These are phyloP conservation scores for Hypoxylon crocopeplum DNA, from an alignment of 495 filamentous ascomycete species.

Conservation along the genomic window DNA sequence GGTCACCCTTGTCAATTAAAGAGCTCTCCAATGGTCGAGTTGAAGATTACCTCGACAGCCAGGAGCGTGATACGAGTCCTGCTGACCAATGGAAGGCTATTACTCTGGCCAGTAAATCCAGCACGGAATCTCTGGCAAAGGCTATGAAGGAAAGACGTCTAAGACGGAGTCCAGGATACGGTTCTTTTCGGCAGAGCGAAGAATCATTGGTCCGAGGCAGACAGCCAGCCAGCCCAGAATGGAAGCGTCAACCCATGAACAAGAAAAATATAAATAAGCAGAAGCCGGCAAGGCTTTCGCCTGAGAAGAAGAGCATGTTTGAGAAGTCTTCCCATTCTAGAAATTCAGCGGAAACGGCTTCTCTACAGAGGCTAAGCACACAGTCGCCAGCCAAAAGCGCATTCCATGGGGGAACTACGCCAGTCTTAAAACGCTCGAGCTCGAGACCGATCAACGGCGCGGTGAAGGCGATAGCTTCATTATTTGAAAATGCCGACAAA, in stretches of 20 bases:
- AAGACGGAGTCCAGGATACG: slow-evolving; percentile 21
- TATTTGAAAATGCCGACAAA: slow-evolving; percentile 45
- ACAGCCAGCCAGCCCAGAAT: slow-evolving; percentile 8
- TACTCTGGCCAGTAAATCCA: slow-evolving; percentile 24
- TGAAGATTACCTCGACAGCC: neutral
- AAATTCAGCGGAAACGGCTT: neutral
- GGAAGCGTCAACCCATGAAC: slow-evolving; percentile 8
- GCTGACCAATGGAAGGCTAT: slow-evolving; percentile 32
- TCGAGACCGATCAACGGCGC: slow-evolving; percentile 37
- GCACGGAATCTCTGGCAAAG: slow-evolving; percentile 33
- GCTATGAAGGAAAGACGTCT: slow-evolving; percentile 38
- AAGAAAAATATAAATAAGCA: neutral
- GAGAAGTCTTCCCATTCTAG: slow-evolving; percentile 3
- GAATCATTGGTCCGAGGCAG: slow-evolving; percentile 4
- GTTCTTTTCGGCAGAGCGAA: slow-evolving; percentile 12
- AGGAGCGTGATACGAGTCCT: neutral
- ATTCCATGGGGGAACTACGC: neutral
- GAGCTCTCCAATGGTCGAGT: neutral
- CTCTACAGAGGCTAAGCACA: neutral
- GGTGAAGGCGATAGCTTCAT: slow-evolving; percentile 53
- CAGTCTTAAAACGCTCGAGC: slow-evolving; percentile 20
- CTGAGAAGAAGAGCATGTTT: slow-evolving; percentile 15
- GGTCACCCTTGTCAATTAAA: slow-evolving; percentile 9
- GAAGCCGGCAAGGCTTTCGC: slow-evolving; percentile 12
- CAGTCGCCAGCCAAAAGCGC: slow-evolving; percentile 3